Percentiles rank a stretch among this genome's conserved stretches.
These are phyloP conservation scores for Rhizomucor miehei DNA, from an alignment of 371 early-diverging fungal species.

Conservation along the genomic window DNA sequence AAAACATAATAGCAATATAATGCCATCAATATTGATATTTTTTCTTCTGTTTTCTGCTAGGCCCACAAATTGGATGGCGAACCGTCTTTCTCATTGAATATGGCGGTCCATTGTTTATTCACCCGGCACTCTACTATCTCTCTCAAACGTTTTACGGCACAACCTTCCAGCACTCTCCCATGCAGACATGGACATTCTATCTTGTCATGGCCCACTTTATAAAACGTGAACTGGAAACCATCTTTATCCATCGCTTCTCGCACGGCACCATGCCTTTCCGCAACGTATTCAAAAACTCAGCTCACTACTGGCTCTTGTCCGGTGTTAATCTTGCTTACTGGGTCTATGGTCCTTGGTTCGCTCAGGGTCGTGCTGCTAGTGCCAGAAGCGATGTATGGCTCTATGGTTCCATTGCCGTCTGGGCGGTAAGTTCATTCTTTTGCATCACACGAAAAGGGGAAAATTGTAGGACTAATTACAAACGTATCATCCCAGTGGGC, in stretches of 20 bases:
- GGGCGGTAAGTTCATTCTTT: conserved; percentile 51
- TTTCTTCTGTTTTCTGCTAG: conserved; percentile 37
- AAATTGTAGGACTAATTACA: no score
- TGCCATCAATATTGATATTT: no score
- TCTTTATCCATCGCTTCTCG: conserved; percentile 93
- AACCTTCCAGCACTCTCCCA: conserved; percentile 59
- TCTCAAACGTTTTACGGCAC: conserved; percentile 65
- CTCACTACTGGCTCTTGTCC: conserved; percentile 92
- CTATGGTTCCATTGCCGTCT: conserved; percentile 61
- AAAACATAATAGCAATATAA: no score
- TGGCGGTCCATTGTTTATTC: conserved; percentile 86
- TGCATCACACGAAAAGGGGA: neutral
- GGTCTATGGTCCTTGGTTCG: conserved; percentile 75
- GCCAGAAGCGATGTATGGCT: conserved; percentile 56
- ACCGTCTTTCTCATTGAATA: conserved; percentile 95
- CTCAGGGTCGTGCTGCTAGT: conserved; percentile 47
- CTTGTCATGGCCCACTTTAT: conserved; percentile 84
- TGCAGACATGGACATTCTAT: conserved; percentile 64
- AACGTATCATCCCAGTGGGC: conserved; percentile 48
- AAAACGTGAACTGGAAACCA: conserved; percentile 92
- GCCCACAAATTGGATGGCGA: conserved; percentile 94
- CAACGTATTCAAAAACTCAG: conserved; percentile 94
- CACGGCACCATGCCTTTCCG: conserved; percentile 93
- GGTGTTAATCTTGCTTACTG: conserved; percentile 87
- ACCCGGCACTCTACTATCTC: conserved; percentile 81